Conservation (phyloP, 441 rosid genomes). For the Brassica balearica region DNA sequence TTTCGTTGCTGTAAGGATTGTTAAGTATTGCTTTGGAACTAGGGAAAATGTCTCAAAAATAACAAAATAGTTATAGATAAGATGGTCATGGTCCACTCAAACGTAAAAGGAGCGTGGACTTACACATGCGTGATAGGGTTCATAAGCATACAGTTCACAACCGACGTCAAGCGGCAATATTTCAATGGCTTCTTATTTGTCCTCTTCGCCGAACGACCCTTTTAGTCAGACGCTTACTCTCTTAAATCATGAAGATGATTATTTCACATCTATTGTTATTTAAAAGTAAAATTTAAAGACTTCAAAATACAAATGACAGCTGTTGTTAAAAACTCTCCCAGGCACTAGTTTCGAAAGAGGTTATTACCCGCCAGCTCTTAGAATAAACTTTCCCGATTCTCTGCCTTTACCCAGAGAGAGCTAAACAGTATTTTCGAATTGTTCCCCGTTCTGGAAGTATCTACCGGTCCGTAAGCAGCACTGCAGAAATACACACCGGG, state of each 20-base stretch:
- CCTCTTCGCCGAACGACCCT: neutral
- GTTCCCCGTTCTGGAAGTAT: too few species aligned
- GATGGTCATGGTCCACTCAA: constrained; percentile 6
- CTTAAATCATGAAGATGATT: constrained; percentile 3
- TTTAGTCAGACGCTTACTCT: neutral
- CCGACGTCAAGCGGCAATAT: constrained; percentile 21
- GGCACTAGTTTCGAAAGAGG: too few species aligned
- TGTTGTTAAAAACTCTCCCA: too few species aligned
- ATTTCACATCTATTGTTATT: constrained; percentile 2
- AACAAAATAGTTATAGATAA: constrained; percentile 4
- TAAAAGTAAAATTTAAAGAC: too few species aligned
- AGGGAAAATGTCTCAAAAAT: neutral
- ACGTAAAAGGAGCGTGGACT: constrained; percentile 32
- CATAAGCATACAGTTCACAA: constrained; percentile 1
- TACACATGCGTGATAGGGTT: constrained; percentile 23
- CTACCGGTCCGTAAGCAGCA: too few species aligned
- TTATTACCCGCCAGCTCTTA: too few species aligned
- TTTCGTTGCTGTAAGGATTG: neutral
- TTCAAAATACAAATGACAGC: too few species aligned
- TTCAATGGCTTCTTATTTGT: constrained; percentile 39
- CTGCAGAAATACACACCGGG: too few species aligned
- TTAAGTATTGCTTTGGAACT: neutral
- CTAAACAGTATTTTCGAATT: too few species aligned
- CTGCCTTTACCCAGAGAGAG: too few species aligned
- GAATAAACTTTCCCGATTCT: too few species aligned